Percentiles rank a stretch among this genome's conserved stretches.
Conservation (phyloP, 805 yeast species). For the Myxozyma melibiosi region DNA sequence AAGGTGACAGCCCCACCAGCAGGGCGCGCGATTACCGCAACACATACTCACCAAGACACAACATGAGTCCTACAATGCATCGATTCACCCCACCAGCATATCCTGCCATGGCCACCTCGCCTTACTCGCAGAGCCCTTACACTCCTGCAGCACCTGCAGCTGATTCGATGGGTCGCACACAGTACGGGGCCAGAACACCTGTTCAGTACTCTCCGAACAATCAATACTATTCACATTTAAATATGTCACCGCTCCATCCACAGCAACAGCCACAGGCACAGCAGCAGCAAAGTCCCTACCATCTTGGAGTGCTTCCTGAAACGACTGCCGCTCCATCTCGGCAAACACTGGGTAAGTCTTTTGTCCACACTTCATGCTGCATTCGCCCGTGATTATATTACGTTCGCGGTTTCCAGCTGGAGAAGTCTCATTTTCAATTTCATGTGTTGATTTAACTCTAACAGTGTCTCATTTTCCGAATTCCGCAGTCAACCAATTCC, state of each 20-base stretch:
- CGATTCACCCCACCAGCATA: constrained; percentile 12
- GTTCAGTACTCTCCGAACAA: constrained; percentile 23
- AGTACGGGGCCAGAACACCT: constrained; percentile 23
- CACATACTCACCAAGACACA: constrained; percentile 18
- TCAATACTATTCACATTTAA: constrained; percentile 8
- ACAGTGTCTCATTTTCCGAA: constrained; percentile 9
- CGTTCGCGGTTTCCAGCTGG: not conserved
- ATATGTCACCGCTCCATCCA: constrained; percentile 15
- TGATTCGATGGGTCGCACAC: constrained; percentile 8
- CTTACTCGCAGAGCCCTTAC: constrained; percentile 9
- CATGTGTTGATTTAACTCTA: constrained; percentile 3
- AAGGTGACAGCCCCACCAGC: constrained; percentile 17
- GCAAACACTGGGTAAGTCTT: constrained; percentile 16
- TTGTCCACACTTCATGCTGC: too few species aligned
- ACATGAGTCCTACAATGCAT: constrained; percentile 12
- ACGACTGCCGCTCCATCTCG: constrained; percentile 12
- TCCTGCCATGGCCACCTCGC: constrained; percentile 5
- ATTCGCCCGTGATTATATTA: too few species aligned
- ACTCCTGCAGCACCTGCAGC: not conserved
- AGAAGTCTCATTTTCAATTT: not conserved
- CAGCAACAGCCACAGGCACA: constrained; percentile 8
- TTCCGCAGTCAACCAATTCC: constrained; percentile 28
- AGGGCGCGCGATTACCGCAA: constrained; percentile 20
- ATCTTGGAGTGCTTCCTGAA: constrained; percentile 3
- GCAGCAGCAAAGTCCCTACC: constrained; percentile 8